Conservation (phyloP, 1,284 basidiomycete species). For the Ceratobasidium sp. region DNA sequence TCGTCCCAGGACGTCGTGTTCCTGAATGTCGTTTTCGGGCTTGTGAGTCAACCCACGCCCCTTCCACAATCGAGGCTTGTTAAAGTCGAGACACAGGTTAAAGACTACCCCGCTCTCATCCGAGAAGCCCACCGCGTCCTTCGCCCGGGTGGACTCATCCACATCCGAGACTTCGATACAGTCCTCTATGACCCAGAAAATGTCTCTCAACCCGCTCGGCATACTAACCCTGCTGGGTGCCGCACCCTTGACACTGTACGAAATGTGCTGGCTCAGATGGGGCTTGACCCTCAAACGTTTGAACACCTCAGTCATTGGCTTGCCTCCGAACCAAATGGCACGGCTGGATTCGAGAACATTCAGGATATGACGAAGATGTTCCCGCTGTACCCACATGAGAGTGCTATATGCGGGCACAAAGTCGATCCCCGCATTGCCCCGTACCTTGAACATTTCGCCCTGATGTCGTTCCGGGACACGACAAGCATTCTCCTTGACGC, state of each 20-base stretch:
- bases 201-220: background rate
- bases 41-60: background rate
- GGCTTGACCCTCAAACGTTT: conserved; percentile 9
- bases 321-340: background rate
- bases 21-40: background rate
- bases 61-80: background rate
- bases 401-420: background rate
- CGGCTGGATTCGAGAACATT: conserved; percentile 10
- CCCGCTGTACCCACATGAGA: conserved; percentile 14
- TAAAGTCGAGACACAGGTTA: background rate
- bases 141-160: conserved; percentile 21
- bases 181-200: conserved; percentile 5
- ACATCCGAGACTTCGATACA: conserved; percentile 16
- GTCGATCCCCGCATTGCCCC: conserved; percentile 8
- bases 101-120: conserved; percentile 30
- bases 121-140: conserved; percentile 20
- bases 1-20: conserved; percentile 21
- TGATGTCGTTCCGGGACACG: background rate
- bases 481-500: conserved; percentile 1
- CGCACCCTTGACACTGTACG: background rate
- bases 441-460: background rate
- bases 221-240: background rate
- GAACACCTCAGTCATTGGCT: conserved; percentile 16
- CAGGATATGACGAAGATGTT: background rate
- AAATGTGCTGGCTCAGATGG: background rate